Conservation (phyloP, 106 monocot genomes). For the Phalaenopsis equestris region DNA sequence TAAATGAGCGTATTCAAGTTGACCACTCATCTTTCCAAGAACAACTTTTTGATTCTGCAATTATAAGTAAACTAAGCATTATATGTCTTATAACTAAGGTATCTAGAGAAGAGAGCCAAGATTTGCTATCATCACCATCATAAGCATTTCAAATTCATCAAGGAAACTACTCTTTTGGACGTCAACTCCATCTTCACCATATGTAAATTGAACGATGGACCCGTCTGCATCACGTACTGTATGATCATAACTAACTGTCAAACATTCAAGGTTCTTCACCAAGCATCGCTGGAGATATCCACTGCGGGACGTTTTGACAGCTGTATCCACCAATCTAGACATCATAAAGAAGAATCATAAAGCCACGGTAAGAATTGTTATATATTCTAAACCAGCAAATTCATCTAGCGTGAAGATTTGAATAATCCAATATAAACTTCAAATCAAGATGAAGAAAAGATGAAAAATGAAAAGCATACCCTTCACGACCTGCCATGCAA, state of each 20-base stretch:
- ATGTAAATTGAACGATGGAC: conserved; percentile 71
- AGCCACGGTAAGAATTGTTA: background rate
- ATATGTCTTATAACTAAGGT: background rate
- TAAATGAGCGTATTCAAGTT: conserved; percentile 18
- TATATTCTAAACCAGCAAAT: too few relatives aligned
- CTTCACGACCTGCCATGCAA: conserved; percentile 99
- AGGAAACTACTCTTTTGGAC: conserved; percentile 84
- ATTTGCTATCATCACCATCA: conserved; percentile 35
- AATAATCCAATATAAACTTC: background rate
- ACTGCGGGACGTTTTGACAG: conserved; percentile 95
- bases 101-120: background rate
- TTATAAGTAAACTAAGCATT: background rate
- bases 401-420: background rate
- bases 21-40: conserved; percentile 24
- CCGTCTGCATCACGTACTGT: conserved; percentile 97
- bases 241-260: conserved; percentile 90
- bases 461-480: conserved; percentile 32
- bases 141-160: conserved; percentile 44
- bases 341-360: background rate
- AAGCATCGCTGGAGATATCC: conserved; percentile 93
- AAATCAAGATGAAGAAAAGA: background rate
- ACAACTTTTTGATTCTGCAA: conserved; percentile 60
- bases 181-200: conserved; percentile 98
- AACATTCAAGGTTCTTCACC: conserved; percentile 77
- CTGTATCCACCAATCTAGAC: conserved; percentile 88